Percentiles rank a stretch among this genome's conserved stretches.
These are phyloP conservation scores for Parasitella parasitica DNA, from an alignment of 371 early-diverging fungal genomes.

Conservation along the genomic window DNA sequence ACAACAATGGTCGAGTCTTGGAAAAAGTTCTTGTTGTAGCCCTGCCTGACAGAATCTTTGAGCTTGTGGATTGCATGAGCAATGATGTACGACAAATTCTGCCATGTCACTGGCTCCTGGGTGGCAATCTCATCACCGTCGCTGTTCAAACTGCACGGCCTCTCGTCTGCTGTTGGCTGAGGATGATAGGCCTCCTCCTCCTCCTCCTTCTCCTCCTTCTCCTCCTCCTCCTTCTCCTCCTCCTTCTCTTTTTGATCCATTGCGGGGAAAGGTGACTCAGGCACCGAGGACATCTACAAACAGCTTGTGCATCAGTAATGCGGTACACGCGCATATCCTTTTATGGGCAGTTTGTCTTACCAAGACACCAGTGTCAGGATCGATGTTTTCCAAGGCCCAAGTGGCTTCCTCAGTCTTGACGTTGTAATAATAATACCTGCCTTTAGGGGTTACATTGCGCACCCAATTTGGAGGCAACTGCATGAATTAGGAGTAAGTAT, in stretches of 20 bases:
- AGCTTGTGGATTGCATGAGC: constrained; percentile 67
- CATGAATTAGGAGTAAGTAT: not conserved
- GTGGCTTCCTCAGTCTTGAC: constrained; percentile 74
- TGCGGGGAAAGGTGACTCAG: constrained; percentile 2
- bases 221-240: too few species aligned
- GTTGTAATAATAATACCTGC: constrained; percentile 78
- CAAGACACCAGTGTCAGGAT: constrained; percentile 41
- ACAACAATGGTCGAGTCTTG: constrained; percentile 56
- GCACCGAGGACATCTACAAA: constrained; percentile 5
- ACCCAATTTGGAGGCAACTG: constrained; percentile 66
- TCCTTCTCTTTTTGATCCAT: not conserved
- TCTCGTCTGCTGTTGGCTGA: not conserved
- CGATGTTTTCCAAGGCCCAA: constrained; percentile 59
- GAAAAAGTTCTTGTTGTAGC: constrained; percentile 19
- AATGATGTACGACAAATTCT: constrained; percentile 59
- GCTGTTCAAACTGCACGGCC: not conserved
- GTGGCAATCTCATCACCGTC: not conserved
- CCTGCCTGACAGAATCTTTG: constrained; percentile 62
- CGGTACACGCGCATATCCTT: not conserved
- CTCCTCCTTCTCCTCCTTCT: too few species aligned
- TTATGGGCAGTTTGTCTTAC: constrained; percentile 10
- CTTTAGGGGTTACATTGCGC: constrained; percentile 58
- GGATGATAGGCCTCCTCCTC: too few species aligned
- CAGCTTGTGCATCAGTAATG: not conserved
- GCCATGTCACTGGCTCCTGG: constrained; percentile 50